A percentile compares a stretch with the other conserved stretches of the same genome.
Conservation (phyloP, 305 asterid genomes). For the Fraxinus angustifolia region DNA sequence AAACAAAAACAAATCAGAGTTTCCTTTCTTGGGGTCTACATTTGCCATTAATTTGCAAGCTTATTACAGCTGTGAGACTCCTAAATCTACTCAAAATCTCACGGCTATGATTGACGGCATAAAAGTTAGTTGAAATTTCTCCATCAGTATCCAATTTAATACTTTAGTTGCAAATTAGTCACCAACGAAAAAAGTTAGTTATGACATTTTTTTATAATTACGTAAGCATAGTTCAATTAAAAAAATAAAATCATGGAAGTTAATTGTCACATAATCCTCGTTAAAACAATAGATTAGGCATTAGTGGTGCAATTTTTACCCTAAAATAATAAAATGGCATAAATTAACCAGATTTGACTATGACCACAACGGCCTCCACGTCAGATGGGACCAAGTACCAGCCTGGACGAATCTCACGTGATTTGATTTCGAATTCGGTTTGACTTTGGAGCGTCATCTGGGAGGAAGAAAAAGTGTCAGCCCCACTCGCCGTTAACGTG, state of each 20-base stretch:
- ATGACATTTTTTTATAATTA: too few relatives aligned
- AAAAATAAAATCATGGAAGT: too few relatives aligned
- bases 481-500: not conserved
- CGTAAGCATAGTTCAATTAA: too few relatives aligned
- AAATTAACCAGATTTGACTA: not conserved
- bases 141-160: too few relatives aligned
- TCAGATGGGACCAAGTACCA: not conserved
- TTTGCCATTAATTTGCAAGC: not conserved
- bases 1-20: not conserved
- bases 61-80: not conserved
- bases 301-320: not conserved
- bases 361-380: not conserved
- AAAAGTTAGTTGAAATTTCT: too few relatives aligned
- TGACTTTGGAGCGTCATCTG: not conserved
- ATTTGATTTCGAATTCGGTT: not conserved
- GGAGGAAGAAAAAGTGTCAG: not conserved
- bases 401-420: not conserved
- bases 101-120: too few relatives aligned
- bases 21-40: not conserved
- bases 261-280: too few relatives aligned
- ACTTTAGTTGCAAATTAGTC: too few relatives aligned
- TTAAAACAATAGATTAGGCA: not conserved
- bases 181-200: too few relatives aligned
- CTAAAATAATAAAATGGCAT: not conserved
- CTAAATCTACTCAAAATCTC: not conserved